Evolutionary conservation across 768 basidiomycete species (phyloP).

Genomic region (Scleroderma bovista): DNA sequence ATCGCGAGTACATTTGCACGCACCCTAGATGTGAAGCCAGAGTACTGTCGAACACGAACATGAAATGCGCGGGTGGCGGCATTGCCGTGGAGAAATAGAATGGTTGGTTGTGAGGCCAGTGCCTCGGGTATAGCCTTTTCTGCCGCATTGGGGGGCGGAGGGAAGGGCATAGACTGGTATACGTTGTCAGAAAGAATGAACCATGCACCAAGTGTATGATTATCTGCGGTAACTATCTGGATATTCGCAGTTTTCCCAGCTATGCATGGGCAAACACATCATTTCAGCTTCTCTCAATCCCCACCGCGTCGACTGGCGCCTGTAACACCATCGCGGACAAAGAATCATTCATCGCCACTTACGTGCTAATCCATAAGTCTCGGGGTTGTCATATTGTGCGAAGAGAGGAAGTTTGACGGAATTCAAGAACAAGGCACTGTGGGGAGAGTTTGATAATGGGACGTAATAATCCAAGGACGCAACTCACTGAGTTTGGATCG

Average conservation of each 20-base stretch:
- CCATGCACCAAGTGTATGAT: constrained; percentile 81
- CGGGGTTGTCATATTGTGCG: constrained; percentile 62
- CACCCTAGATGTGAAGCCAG: constrained; percentile 58
- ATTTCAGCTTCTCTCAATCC: not conserved
- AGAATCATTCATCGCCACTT: constrained; percentile 18
- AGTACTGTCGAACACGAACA: constrained; percentile 65
- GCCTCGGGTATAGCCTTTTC: constrained; percentile 47
- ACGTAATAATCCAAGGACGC: constrained; percentile 5
- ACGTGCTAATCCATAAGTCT: constrained; percentile 81
- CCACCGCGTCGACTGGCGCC: not conserved
- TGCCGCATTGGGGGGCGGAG: constrained; percentile 31
- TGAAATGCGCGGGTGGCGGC: constrained; percentile 69
- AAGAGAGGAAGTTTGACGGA: constrained; percentile 56
- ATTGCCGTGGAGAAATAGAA: constrained; percentile 95
- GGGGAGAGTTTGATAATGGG: constrained; percentile 16
- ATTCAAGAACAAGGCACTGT: constrained; percentile 58
- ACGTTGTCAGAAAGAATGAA: constrained; percentile 66
- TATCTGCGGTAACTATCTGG: constrained; percentile 66
- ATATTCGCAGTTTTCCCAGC: constrained; percentile 78
- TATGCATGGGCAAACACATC: constrained; percentile 19
- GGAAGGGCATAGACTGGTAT: constrained; percentile 46
- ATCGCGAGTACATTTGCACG: constrained; percentile 74
- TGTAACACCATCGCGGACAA: not conserved
- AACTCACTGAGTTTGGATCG: constrained; percentile 64
- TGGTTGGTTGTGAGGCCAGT: constrained; percentile 55